phyloP scores from a whole-genome alignment of 768 basidiomycete species.

The Russula sp. region DNA sequence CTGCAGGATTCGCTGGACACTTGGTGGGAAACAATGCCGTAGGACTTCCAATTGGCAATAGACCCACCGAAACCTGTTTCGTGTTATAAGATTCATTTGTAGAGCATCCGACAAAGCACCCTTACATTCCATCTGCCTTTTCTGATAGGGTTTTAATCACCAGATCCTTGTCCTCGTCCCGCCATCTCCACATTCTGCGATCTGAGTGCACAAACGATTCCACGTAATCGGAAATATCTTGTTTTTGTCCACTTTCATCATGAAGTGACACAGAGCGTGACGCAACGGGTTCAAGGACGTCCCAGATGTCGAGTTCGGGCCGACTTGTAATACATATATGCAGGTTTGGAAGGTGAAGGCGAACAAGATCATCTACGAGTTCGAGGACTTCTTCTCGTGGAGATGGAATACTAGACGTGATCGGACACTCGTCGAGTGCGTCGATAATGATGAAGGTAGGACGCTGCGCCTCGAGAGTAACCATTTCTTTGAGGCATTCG shows the following conservation, averaged over 20 bases:
- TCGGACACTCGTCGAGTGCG: neutral
- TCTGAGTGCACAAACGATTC: neutral
- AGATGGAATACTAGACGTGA: neutral
- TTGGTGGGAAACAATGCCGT: neutral
- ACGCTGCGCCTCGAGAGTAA: neutral
- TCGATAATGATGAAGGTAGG: neutral
- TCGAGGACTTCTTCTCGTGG: neutral
- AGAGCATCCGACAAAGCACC: neutral
- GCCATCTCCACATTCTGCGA: neutral
- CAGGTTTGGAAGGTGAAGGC: neutral
- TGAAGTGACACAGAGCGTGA: neutral
- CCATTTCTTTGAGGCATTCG: neutral
- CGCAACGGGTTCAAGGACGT: neutral
- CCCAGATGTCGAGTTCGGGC: neutral
- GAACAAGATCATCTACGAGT: neutral
- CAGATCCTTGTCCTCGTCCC: neutral
- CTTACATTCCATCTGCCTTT: conserved; percentile 6
- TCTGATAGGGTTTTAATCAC: neutral
- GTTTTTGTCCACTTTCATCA: neutral
- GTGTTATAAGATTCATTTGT: neutral
- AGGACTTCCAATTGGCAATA: neutral
- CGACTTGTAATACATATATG: neutral
- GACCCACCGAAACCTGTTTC: conserved; percentile 5
- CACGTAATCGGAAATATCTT: neutral
- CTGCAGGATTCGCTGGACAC: neutral